Evolutionary conservation across 1,284 basidiomycete species (phyloP), one percentile per base, ranked within the genome.

Genomic region (Rhodotorula mucilaginosa): DNA sequence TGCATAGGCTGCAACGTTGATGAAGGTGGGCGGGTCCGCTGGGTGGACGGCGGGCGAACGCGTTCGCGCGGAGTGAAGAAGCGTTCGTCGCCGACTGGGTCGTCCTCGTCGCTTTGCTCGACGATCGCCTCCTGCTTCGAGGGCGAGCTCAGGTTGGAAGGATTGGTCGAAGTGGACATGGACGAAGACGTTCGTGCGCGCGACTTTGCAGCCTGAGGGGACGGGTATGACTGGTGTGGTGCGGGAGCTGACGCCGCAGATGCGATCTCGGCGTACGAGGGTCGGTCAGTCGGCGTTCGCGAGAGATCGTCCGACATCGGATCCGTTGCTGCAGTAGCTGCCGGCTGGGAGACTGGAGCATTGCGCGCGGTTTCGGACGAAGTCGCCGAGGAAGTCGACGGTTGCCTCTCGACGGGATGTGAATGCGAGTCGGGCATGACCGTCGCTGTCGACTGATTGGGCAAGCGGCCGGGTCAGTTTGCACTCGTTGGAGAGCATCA

Each of bases 51-150:
- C 12, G 54, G 54, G n/a, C 54, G 54, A 3, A 56, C 29, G 2
- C 54, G 54, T 26, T 56, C 54, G 3, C 54, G 54, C n/a, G 54
- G 54, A 13, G 54, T 56, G 26, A 56, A 56, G 54, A 56, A 56
- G 26, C 54, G 54, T 26, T 56, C 54, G 6, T 56, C 54, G 1
- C 54, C 54, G 54, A n/a, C 52, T 12, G 23, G 62, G 34, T 64
- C 62, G 52, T 29, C 44, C n/a, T 18, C 62, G 39, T 64, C 61
- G 26, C 29, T 56, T 6, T 23, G 44, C 34, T 58, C 44, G 26
- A 29, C 26, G n/a, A 56, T 56, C 54, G 29, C 13, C 8, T 29
- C 62, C 19, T 26, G 44, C 52, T 64, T 54, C 18, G 23, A 39
- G 10, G 47, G 44, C 44, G 19, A 34, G 18, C 34, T 44, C 15